A percentile compares a stretch with the other conserved stretches of the same genome.
These are phyloP conservation scores for Fusarium virguliforme DNA, from an alignment of 2,329 filamentous ascomycete species.

Conservation along the genomic window DNA sequence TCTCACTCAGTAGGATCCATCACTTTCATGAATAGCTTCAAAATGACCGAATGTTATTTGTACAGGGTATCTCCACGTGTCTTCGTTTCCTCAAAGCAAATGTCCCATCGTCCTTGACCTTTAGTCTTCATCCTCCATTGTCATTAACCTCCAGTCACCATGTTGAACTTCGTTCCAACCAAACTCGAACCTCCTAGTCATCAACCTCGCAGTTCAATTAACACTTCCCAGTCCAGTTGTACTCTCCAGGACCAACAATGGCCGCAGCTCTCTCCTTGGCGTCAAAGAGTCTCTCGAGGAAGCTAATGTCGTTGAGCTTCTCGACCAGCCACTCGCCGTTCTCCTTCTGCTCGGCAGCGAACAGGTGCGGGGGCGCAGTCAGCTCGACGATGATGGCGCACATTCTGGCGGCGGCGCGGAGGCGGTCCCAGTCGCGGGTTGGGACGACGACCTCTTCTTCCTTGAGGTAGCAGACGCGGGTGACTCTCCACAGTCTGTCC, in stretches of 20 bases:
- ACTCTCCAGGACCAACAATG: neutral
- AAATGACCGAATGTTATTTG: neutral
- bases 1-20: neutral
- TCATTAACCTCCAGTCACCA: neutral
- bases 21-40: neutral
- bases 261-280: constrained; percentile 22
- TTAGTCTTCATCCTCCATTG: neutral
- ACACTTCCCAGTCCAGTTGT: neutral
- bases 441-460: constrained; percentile 52
- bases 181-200: neutral
- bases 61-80: constrained; percentile 16
- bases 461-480: constrained; percentile 48
- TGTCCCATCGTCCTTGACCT: neutral
- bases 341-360: constrained; percentile 34
- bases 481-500: constrained; percentile 46
- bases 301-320: constrained; percentile 49
- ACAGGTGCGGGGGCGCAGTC: constrained; percentile 38
- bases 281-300: constrained; percentile 40
- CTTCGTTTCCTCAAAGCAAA: constrained; percentile 3
- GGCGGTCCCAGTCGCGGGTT: constrained; percentile 47
- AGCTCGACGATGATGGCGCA: constrained; percentile 50
- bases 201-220: neutral
- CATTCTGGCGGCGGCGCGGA: constrained; percentile 47
- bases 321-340: constrained; percentile 47
- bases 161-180: neutral